Evolutionary conservation across 257 asterid genomes (phyloP).

Genomic region (Ehretia macrophylla): DNA sequence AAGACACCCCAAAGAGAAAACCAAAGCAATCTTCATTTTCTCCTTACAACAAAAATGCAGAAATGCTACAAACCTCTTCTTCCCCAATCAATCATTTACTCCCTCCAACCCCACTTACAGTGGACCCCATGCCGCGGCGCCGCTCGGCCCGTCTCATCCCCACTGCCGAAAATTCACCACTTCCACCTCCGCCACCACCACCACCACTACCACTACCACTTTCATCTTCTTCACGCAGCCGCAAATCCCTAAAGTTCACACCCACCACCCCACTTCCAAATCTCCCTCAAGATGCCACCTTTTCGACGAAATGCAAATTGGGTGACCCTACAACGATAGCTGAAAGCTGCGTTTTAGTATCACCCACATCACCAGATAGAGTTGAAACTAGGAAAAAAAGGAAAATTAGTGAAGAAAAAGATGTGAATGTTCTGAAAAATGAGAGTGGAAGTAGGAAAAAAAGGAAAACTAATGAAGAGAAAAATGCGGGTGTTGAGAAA

Average conservation of each 20-base stretch:
- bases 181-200: constrained; percentile 21
- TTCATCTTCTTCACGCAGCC: not conserved
- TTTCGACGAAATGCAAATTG: constrained; percentile 4
- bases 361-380: constrained; percentile 53
- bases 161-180: constrained; percentile 6
- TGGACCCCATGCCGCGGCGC: constrained; percentile 39
- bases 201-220: constrained; percentile 1
- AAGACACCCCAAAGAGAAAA: constrained; percentile 43
- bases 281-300: constrained; percentile 12
- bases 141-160: constrained; percentile 61
- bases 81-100: constrained; percentile 20
- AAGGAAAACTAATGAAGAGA: constrained; percentile 32
- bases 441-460: constrained; percentile 39
- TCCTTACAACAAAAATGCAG: constrained; percentile 5
- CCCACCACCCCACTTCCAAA: constrained; percentile 7
- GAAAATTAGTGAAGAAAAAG: constrained; percentile 22
- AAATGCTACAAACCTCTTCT: constrained; percentile 9
- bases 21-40: constrained; percentile 22
- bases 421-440: constrained; percentile 14
- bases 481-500: constrained; percentile 13
- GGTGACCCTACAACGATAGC: constrained; percentile 13
- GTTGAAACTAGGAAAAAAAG: constrained; percentile 50
- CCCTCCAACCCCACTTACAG: constrained; percentile 54
- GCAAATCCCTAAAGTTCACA: constrained; percentile 30
- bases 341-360: constrained; percentile 6